phyloP scores from a whole-genome alignment of 345 rosid genomes.

The Hibiscus tridactylites region DNA sequence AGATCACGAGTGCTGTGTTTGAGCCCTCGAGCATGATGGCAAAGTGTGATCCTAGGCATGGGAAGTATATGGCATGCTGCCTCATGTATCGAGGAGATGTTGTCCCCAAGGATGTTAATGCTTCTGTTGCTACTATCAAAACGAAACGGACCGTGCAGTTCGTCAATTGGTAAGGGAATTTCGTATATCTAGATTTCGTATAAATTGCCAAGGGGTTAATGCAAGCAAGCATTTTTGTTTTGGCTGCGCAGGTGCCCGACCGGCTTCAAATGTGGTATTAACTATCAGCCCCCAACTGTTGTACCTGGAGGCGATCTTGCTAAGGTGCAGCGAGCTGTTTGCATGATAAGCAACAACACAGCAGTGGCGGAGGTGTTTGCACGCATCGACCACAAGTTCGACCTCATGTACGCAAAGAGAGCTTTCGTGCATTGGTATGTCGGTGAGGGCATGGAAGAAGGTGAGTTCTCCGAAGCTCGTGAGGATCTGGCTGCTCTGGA shows the following conservation, averaged over 20 bases:
- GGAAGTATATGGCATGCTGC: slow-evolving; percentile 83
- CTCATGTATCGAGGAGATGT: slow-evolving; percentile 82
- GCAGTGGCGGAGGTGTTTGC: neutral
- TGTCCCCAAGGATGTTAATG: slow-evolving; percentile 75
- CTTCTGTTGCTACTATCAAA: slow-evolving; percentile 63
- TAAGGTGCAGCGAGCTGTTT: neutral
- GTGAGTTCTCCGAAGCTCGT: neutral
- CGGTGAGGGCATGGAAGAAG: neutral
- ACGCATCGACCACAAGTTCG: neutral
- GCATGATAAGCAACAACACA: neutral
- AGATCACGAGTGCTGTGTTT: slow-evolving; percentile 67
- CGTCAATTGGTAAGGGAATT: slow-evolving; percentile 55
- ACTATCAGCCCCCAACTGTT: neutral
- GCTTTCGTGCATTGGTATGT: neutral
- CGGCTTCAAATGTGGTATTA: neutral
- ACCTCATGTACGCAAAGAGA: neutral
- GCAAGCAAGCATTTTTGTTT: neutral
- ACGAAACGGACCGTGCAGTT: slow-evolving; percentile 70
- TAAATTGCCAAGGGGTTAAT: neutral
- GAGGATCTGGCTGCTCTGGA: neutral
- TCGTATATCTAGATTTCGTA: too few species aligned
- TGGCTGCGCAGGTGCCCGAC: neutral
- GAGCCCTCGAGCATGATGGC: slow-evolving; percentile 87
- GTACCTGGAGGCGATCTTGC: neutral
- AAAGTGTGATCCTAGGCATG: slow-evolving; percentile 83